Conservation (phyloP, 2,329 filamentous ascomycete species). For the Colletotrichum sp. region DNA sequence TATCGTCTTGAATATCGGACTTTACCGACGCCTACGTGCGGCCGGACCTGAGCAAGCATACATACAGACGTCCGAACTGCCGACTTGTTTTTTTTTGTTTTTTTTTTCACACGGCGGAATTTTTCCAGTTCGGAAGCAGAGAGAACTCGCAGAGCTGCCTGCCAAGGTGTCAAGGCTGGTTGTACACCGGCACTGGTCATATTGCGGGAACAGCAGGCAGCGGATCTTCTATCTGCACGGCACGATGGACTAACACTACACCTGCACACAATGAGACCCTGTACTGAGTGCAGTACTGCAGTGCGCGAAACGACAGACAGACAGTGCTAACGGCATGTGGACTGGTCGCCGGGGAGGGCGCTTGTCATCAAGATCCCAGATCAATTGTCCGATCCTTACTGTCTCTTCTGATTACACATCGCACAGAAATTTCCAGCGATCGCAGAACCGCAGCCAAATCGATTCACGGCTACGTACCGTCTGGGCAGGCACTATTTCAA, state of each 20-base stretch:
- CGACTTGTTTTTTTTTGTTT: not conserved
- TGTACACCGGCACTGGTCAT: not conserved
- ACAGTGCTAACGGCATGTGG: not conserved
- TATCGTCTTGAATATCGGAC: not conserved
- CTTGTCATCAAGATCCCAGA: not conserved
- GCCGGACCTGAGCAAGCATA: not conserved
- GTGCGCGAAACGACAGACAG: not conserved
- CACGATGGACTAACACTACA: not conserved
- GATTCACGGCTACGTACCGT: not conserved
- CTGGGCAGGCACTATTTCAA: not conserved
- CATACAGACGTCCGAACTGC: not conserved
- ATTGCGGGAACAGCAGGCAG: not conserved
- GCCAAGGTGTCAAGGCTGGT: not conserved
- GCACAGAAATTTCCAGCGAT: not conserved
- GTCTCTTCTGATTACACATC: not conserved
- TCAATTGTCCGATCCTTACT: not conserved
- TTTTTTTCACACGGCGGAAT: not conserved
- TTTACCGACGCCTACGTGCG: not conserved
- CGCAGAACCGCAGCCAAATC: not conserved
- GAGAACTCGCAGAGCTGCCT: not conserved
- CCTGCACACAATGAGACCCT: not conserved
- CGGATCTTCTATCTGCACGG: not conserved
- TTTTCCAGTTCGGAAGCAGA: not conserved
- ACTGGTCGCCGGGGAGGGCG: not conserved
- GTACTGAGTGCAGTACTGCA: not conserved